Percentiles rank a stretch among this genome's conserved stretches.
phyloP scores from a whole-genome alignment of 176 grass and related monocot genomes.

The Calamus simplicifolius region DNA sequence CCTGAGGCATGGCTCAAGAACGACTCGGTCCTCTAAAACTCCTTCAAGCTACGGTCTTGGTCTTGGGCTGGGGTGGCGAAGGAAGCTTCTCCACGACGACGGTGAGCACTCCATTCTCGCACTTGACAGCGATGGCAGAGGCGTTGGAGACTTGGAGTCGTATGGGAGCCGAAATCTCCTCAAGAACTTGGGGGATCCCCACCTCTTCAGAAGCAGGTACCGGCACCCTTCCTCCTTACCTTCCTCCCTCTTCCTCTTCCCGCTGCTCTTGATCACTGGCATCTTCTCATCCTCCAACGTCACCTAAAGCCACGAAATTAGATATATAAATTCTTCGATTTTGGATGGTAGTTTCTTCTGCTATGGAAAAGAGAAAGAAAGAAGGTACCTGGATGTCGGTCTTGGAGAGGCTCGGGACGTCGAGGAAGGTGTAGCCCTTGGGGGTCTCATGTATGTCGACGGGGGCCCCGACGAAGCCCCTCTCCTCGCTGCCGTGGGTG shows the following conservation, averaged over 20 bases:
- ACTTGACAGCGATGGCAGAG: slow-evolving; percentile 32
- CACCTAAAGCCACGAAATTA: slow-evolving; percentile 32
- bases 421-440: slow-evolving; percentile 61
- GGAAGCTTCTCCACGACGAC: slow-evolving; percentile 51
- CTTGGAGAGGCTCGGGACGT: slow-evolving; percentile 86
- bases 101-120: slow-evolving; percentile 58
- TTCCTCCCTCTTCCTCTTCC: slow-evolving; percentile 54
- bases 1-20: too few species aligned
- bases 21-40: too few species aligned
- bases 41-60: slow-evolving; percentile 41
- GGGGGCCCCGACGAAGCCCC: slow-evolving; percentile 7
- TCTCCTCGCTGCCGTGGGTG: slow-evolving; percentile 8
- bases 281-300: slow-evolving; percentile 59
- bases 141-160: slow-evolving; percentile 39
- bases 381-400: slow-evolving; percentile 57
- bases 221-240: slow-evolving; percentile 43
- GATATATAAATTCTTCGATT: too few species aligned
- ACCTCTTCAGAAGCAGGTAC: slow-evolving; percentile 57
- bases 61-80: slow-evolving; percentile 49
- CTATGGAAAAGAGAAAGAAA: too few species aligned
- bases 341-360: too few species aligned
- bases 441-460: slow-evolving; percentile 73
- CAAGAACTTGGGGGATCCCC: slow-evolving; percentile 22
- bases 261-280: slow-evolving; percentile 44
- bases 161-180: slow-evolving; percentile 56